Conservation (phyloP, 208 protist genomes). For the Acanthamoeba rhysodes region DNA sequence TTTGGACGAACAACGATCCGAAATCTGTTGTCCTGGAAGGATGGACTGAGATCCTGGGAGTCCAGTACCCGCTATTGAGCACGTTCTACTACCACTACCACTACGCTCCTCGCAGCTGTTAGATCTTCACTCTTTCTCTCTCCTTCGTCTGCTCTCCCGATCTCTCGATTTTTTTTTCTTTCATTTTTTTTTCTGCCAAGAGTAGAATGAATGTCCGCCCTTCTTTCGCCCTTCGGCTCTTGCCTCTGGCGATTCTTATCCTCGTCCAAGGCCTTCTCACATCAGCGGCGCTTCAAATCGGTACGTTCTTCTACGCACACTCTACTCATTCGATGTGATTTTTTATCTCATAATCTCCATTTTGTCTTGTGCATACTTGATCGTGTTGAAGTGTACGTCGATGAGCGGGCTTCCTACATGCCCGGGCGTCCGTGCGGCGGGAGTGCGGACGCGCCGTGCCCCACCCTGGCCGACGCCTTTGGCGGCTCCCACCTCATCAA, state of each 20-base stretch:
- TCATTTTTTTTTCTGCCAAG: too few species aligned
- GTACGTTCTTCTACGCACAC: neutral
- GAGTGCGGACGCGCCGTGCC: slow-evolving; percentile 3
- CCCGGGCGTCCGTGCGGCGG: neutral
- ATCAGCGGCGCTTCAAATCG: neutral
- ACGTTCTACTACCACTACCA: too few species aligned
- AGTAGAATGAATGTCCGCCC: neutral
- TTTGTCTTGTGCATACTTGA: neutral
- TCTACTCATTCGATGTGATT: neutral
- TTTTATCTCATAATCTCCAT: neutral
- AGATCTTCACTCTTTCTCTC: too few species aligned
- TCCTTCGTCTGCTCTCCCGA: too few species aligned
- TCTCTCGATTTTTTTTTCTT: too few species aligned
- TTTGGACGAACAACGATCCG: neutral
- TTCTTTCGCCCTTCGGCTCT: neutral
- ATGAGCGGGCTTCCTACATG: neutral
- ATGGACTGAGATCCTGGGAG: neutral
- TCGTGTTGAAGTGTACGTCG: slow-evolving; percentile 11
- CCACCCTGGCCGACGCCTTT: neutral
- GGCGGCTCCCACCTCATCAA: neutral
- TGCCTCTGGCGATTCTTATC: neutral
- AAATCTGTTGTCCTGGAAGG: neutral
- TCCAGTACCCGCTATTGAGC: too few species aligned
- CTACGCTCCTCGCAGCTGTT: too few species aligned
- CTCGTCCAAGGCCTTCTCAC: neutral